Percentiles rank a stretch among this genome's conserved stretches.
phyloP scores from a whole-genome alignment of 225 moss, liverwort and hornwort species.

The Pseudisothecium myosuroides region DNA sequence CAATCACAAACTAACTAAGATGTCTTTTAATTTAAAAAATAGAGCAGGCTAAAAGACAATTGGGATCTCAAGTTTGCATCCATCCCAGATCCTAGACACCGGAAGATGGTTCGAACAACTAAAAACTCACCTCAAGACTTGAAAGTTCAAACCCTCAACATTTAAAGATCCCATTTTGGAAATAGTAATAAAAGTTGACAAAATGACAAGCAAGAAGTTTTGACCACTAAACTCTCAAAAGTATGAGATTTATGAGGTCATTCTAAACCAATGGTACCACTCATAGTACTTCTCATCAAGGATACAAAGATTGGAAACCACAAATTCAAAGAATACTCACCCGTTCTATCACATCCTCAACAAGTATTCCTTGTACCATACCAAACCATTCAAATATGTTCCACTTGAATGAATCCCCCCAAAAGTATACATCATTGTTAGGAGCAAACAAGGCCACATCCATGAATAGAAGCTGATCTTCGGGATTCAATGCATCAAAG shows the following conservation, averaged over 20 bases:
- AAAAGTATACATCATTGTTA: accelerated
- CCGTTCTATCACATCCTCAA: neutral
- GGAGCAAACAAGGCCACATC: neutral
- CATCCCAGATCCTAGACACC: accelerated
- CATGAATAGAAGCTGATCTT: neutral
- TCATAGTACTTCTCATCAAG: neutral
- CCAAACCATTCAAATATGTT: neutral
- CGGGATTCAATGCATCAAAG: neutral
- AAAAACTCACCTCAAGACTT: neutral
- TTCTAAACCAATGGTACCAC: neutral
- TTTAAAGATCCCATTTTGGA: accelerated
- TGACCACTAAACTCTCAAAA: neutral
- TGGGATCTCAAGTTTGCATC: neutral
- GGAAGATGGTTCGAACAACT: accelerated
- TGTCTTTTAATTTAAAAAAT: neutral
- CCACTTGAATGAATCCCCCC: neutral
- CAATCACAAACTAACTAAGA: neutral
- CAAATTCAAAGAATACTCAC: neutral
- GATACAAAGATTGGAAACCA: neutral
- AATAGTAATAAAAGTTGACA: neutral
- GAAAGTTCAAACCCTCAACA: accelerated
- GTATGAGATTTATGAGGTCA: neutral
- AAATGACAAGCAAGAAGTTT: neutral
- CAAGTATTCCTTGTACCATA: neutral
- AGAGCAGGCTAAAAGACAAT: accelerated